Percentiles rank a stretch among this genome's conserved stretches.
Conservation (phyloP, 768 basidiomycete genomes). For the Boletus coccyginus region DNA sequence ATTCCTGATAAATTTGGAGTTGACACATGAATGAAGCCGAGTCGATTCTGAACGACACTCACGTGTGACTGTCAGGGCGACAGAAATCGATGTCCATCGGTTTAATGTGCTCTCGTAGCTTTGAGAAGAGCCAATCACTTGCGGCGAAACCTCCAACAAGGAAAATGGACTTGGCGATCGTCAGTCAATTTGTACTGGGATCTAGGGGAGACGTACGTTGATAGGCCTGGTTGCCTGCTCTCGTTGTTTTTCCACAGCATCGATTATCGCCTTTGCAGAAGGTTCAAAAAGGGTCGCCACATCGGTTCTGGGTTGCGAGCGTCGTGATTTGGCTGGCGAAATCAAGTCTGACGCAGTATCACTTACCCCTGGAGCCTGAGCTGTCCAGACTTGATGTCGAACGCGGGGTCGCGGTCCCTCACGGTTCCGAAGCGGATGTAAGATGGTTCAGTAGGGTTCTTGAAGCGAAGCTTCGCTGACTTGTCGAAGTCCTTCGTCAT, state of each 20-base stretch:
- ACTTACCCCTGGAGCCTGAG: conserved; percentile 41
- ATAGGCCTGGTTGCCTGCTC: conserved; percentile 19
- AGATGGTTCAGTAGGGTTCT: conserved; percentile 36
- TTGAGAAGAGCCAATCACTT: conserved; percentile 41
- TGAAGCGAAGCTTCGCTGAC: conserved; percentile 46
- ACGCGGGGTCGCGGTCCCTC: conserved; percentile 38
- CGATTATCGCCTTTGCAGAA: conserved; percentile 20
- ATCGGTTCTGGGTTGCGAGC: conserved; percentile 19
- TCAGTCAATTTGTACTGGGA: background rate
- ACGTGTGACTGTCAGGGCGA: conserved; percentile 55
- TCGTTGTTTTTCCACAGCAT: conserved; percentile 24
- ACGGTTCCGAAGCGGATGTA: conserved; percentile 48
- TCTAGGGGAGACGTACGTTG: conserved; percentile 15
- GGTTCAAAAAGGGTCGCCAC: conserved; percentile 33
- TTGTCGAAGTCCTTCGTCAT: conserved; percentile 46
- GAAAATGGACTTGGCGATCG: conserved; percentile 29
- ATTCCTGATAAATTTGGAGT: conserved; percentile 29
- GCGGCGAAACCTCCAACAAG: conserved; percentile 47
- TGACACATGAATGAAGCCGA: background rate
- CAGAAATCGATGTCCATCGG: conserved; percentile 39
- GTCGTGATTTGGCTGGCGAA: background rate
- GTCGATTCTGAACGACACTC: conserved; percentile 9
- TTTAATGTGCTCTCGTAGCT: conserved; percentile 31
- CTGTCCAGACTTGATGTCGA: conserved; percentile 45
- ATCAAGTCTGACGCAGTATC: too few species aligned